Base-by-base conservation (phyloP, 106 monocot genomes). In the Xerophyta viscosa region DNA sequence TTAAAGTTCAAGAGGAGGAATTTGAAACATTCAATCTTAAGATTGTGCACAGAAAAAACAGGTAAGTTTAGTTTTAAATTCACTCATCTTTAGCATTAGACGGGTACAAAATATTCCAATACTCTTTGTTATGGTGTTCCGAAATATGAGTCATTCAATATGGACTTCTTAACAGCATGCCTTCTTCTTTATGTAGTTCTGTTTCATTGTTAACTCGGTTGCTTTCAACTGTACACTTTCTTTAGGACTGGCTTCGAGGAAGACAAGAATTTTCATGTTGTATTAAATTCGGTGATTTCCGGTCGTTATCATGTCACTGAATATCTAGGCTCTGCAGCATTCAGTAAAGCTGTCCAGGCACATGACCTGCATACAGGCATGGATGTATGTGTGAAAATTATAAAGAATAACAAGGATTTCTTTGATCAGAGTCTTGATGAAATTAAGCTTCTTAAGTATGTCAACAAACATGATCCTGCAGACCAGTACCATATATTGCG, bases 361-460 rank as follows among this genome's bases (percentile, higher is more conserved):
- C 98, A 99, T 77, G 98, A 99, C 55, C 65, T 99, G 61, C 98
- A 91, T 43, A 90, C 98, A 14, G 98, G 98, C 24, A 86, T 86
- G 74, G 98, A 99, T 80, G 98, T 99, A 3, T 99, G 98, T 33
- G 70, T 99, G 56, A 99, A 99, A 70, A 99, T 99, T 47, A 99
- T 99, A 59, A 98, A 99, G 69, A 99, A 99, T 59, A 99, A 99
- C 67, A 99, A 99, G 66, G 98, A 99, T 69, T 99, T 99, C 62
- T 99, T 99, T 45, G 98, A 99, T 47, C 98, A 99, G 77, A 99
- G 98, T 61, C 83, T 99, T 61, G 98, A 99, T 72, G 98, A 99
- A 70, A 99, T 99, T 60, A 99, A 99, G 72, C 98, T 99, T 54
- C 63, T 99, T 45, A 99, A 99, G 70, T 99, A 52, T 86, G 77